phyloP scores from a whole-genome alignment of 306 rosid genomes.

The Arachis stenosperma region DNA sequence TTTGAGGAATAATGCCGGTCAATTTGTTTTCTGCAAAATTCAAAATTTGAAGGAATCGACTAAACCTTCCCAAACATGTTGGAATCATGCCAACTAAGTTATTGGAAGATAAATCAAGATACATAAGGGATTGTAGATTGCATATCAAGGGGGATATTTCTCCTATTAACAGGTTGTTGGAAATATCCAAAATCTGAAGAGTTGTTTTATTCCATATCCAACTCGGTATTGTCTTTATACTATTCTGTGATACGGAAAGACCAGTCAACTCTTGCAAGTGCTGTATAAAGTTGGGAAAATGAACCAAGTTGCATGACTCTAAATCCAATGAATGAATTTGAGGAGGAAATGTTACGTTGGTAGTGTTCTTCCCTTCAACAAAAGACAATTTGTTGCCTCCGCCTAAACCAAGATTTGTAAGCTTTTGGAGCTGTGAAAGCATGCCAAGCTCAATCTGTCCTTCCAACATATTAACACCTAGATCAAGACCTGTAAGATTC shows the following conservation, averaged over 20 bases:
- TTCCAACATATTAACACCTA: neutral
- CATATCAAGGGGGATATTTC: conserved; percentile 35
- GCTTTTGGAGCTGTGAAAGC: neutral
- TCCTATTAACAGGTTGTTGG: conserved; percentile 1
- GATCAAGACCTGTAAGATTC: no score
- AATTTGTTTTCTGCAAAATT: conserved; percentile 12
- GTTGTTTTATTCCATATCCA: conserved; percentile 25
- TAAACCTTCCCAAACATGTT: conserved; percentile 33
- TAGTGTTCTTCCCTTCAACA: neutral
- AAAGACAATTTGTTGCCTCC: neutral
- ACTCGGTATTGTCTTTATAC: conserved; percentile 11
- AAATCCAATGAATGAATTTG: no score
- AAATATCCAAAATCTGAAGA: neutral
- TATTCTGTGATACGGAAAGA: neutral
- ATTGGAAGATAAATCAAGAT: conserved; percentile 32
- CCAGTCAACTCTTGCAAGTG: neutral
- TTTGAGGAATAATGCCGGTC: conserved; percentile 23
- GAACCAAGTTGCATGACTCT: neutral
- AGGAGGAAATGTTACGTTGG: neutral
- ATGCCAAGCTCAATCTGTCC: neutral
- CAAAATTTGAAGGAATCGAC: neutral
- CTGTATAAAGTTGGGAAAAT: conserved; percentile 3
- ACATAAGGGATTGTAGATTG: conserved; percentile 18
- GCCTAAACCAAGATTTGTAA: neutral
- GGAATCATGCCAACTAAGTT: conserved; percentile 17